Evolutionary conservation across 2,329 filamentous ascomycete species (phyloP), one percentile per base, ranked within the genome.

Genomic region (Alternaria hordeiaustralica): DNA sequence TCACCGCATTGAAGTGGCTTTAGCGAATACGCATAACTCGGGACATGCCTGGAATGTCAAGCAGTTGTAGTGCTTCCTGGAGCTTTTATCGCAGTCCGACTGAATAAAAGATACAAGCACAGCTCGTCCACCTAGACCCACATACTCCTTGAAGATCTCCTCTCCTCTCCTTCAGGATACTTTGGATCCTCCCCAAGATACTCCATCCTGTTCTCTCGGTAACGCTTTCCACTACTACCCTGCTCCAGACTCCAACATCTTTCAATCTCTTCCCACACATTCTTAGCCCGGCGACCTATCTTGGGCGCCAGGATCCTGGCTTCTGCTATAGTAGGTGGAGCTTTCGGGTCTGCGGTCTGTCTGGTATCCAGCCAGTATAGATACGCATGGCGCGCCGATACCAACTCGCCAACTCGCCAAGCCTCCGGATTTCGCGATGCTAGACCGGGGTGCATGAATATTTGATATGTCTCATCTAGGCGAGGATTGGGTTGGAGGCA

Each of bases 221-320:
- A 64, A 9, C 23, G 25, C 13, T n/a, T 30, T 0, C 65, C 58
- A 5, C 49, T 46, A 54, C 26, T 47, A 1, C 63, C 65, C 20
- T 67, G 62, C 36, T 73, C 69, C 26, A 69, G 26, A 2, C 36
- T 15, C 68, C 68, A 71, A 10, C 57, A 59, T 11, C 21, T 21
- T 10, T 66, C 59, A 36, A 71, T 58, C 33, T 71, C 71, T n/a
- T 21, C 55, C 66, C 58, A 64, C 0, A 71, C 61, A 58, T 73
- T 49, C 11, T 33, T 41, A 13, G 58, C 57, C 15, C 65, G 33
- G 4, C 69, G 56, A 13, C 56, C 30, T 7, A 63, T 41, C 57
- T 54, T 51, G 2, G 11, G 54, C 0, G 66, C 68, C 9, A 69
- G 43, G 4, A 30, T 47, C 21, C 21, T 69, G 2, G 62, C 65